phyloP scores from a whole-genome alignment of 805 yeast genomes.

The Danielia oregonensis region DNA sequence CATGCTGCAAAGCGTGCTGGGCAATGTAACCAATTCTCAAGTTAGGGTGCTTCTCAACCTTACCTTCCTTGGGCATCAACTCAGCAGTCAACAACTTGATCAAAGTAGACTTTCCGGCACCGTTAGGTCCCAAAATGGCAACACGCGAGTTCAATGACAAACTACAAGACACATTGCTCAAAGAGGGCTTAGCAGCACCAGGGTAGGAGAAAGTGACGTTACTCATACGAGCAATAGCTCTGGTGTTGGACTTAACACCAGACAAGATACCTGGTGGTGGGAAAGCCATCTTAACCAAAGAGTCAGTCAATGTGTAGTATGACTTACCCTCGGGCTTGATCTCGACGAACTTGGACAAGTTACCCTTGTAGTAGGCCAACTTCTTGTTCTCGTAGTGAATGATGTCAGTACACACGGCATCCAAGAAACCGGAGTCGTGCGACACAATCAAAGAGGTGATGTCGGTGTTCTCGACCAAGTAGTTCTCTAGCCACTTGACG shows the following conservation, averaged over 20 bases:
- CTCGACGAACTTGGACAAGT: conserved; percentile 85
- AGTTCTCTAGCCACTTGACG: conserved; percentile 92
- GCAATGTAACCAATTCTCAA: conserved; percentile 98
- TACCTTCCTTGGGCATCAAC: conserved; percentile 78
- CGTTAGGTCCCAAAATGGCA: conserved; percentile 95
- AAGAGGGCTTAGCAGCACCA: conserved; percentile 80
- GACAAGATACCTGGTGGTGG: conserved; percentile 97
- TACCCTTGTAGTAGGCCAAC: conserved; percentile 93
- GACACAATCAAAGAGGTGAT: conserved; percentile 95
- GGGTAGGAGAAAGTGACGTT: conserved; percentile 88
- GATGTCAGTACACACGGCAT: conserved; percentile 92
- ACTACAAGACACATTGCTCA: conserved; percentile 79
- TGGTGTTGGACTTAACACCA: conserved; percentile 94
- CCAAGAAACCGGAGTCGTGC: conserved; percentile 96
- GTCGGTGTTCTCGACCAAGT: conserved; percentile 73
- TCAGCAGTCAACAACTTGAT: conserved; percentile 93
- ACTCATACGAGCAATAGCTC: conserved; percentile 86
- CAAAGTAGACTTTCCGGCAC: conserved; percentile 97
- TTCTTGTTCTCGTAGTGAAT: conserved; percentile 95
- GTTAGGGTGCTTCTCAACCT: conserved; percentile 96
- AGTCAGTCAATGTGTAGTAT: conserved; percentile 89
- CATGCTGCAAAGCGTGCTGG: conserved; percentile 97
- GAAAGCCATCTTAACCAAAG: conserved; percentile 93
- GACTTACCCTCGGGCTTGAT: conserved; percentile 95
- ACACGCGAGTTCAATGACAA: conserved; percentile 93